These are phyloP conservation scores for Quercus ilex DNA, from an alignment of 306 rosid species.

Conservation along the genomic window DNA sequence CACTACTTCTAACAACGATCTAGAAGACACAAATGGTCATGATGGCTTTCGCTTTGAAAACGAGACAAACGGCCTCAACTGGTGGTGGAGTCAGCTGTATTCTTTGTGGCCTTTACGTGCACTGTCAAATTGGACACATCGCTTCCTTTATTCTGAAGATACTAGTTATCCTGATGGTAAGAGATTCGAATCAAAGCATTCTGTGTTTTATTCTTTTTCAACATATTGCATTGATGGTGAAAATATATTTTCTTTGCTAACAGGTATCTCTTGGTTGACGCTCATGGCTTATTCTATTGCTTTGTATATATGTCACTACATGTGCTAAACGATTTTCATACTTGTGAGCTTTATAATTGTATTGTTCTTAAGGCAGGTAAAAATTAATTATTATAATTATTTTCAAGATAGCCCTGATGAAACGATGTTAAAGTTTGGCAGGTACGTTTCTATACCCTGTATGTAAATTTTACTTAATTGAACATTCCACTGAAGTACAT, in stretches of 20 bases:
- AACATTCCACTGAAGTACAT: background rate
- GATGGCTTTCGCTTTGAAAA: constrained; percentile 24
- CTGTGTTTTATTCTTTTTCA: background rate
- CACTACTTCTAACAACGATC: background rate
- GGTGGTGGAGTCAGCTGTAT: constrained; percentile 46
- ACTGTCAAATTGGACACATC: constrained; percentile 34
- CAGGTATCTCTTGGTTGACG: constrained; percentile 61
- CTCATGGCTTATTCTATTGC: constrained; percentile 29
- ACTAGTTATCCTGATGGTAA: constrained; percentile 26
- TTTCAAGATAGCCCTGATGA: background rate
- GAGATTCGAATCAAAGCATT: constrained; percentile 1
- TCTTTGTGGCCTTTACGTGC: constrained; percentile 43
- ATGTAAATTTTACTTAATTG: background rate
- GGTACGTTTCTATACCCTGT: background rate
- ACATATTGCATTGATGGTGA: too few relatives aligned
- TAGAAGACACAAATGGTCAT: background rate
- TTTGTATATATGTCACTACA: background rate
- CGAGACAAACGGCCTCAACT: constrained; percentile 8
- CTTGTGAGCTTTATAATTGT: background rate
- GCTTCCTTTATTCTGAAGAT: constrained; percentile 16
- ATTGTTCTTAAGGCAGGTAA: constrained; percentile 5
- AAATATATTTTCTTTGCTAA: too few relatives aligned
- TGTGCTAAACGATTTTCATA: constrained; percentile 2
- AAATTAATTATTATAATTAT: background rate
- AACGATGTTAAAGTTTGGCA: background rate